A percentile compares a stretch with the other conserved stretches of the same genome.
Evolutionary conservation across 257 asterid genomes (phyloP).

Genomic region (Solanum rostratum): DNA sequence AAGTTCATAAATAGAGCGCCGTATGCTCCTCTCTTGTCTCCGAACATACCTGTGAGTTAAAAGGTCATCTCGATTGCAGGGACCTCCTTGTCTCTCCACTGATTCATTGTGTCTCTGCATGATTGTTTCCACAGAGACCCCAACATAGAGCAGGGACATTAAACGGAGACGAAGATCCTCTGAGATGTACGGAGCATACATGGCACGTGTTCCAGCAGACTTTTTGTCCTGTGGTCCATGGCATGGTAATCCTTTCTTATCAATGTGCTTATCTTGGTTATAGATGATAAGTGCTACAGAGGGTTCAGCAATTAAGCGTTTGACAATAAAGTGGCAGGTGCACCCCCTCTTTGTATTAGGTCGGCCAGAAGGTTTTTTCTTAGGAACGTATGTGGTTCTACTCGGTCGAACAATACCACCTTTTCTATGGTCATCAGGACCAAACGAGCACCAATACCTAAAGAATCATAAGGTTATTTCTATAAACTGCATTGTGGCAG

Average conservation of each 20-base stretch:
- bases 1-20: slow-evolving; percentile 65
- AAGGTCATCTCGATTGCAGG: slow-evolving; percentile 87
- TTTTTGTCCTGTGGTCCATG: slow-evolving; percentile 89
- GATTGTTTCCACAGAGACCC: slow-evolving; percentile 94
- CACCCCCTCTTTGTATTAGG: slow-evolving; percentile 99
- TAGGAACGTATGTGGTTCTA: slow-evolving; percentile 60
- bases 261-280: slow-evolving; percentile 80
- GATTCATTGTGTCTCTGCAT: slow-evolving; percentile 93
- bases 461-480: slow-evolving; percentile 5
- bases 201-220: slow-evolving; percentile 91
- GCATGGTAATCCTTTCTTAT: slow-evolving; percentile 76
- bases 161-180: slow-evolving; percentile 94
- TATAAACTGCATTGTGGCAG: background rate
- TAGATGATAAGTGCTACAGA: slow-evolving; percentile 78
- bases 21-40: slow-evolving; percentile 78
- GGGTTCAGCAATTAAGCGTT: slow-evolving; percentile 86
- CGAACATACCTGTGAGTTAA: slow-evolving; percentile 93
- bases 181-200: slow-evolving; percentile 97
- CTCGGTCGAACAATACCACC: slow-evolving; percentile 94
- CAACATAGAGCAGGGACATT: slow-evolving; percentile 73
- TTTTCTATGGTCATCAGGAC: slow-evolving; percentile 90
- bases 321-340: slow-evolving; percentile 88
- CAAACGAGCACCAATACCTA: slow-evolving; percentile 99
- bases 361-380: slow-evolving; percentile 76
- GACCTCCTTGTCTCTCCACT: slow-evolving; percentile 94